Base-by-base conservation (phyloP, 257 asterid species). In the Linderniella brevidens region DNA sequence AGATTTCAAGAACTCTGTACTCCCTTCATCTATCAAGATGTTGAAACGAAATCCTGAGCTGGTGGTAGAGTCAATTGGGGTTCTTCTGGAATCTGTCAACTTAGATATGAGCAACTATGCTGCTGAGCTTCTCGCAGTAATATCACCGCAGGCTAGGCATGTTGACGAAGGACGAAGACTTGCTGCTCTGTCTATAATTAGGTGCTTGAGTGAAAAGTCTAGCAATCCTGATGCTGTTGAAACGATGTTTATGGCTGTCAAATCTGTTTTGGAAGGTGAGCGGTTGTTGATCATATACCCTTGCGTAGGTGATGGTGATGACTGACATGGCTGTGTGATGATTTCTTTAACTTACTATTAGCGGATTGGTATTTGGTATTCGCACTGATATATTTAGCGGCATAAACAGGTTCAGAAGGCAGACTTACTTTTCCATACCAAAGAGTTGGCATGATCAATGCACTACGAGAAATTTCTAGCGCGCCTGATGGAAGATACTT, bases 11-110 rank as follows among this genome's bases (percentile, higher is more conserved):
- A 77, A 52, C 58, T 58, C 60, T 41, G 58, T 85, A 41, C 72
- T 81, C 38, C 94, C 98, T 8, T 62, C 84, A 46, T 72, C 81
- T 61, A 67, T 90, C 68, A 90, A 81, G 75, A 84, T 90, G 98
- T 71, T 90, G 78, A 90, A 90, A 67, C 78, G 98, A 64, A 90
- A 85, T 63, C 98, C 98, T 9, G 98, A 90, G 80, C 82, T 90
- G 51, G 93, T 90, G 50, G 73, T 90, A 63, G 96, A 85, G 65
- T 84, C 94, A 40, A 64, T 90, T 64, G 83, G 79, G 53, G 64
- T 81, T 66, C 84, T 90, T 56, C 67, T 84, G 63, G 70, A 73
- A 60, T 73, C 76, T 47, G 67, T 59, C 53, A 69, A 66, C 54
- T 81, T 90, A 32, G 98, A 90, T 62, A 57, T 85, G 61, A 90